Conservation (phyloP, 2,329 filamentous ascomycete genomes). For the Alternaria ventricosa region DNA sequence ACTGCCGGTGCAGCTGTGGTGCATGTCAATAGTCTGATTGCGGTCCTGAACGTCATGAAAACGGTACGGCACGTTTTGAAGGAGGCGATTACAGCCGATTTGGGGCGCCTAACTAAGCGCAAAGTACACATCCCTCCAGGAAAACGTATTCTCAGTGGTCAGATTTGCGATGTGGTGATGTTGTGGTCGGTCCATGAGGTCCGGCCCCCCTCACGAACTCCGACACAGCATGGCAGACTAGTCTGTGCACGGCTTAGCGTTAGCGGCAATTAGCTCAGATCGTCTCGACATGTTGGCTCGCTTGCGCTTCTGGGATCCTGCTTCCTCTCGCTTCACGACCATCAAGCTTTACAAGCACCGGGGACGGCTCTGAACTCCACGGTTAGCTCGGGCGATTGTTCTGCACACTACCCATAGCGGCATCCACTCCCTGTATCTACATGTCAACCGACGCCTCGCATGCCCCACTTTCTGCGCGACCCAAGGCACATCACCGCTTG, state of each 20-base stretch:
- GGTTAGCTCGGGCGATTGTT: constrained; percentile 7
- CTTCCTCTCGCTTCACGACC: background rate
- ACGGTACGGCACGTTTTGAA: background rate
- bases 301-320: constrained; percentile 20
- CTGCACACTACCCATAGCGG: constrained; percentile 16
- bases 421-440: constrained; percentile 9
- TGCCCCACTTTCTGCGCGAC: constrained; percentile 20
- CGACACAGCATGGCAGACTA: constrained; percentile 24
- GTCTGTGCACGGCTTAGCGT: constrained; percentile 14
- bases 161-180: constrained; percentile 17
- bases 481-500: constrained; percentile 21
- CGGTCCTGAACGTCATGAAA: constrained; percentile 13
- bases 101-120: background rate
- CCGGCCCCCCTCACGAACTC: constrained; percentile 38
- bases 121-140: background rate
- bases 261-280: constrained; percentile 19
- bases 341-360: constrained; percentile 7
- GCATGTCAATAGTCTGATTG: constrained; percentile 15
- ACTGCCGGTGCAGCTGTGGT: constrained; percentile 8
- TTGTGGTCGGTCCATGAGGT: constrained; percentile 21
- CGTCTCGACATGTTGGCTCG: constrained; percentile 7
- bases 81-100: background rate
- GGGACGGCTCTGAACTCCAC: constrained; percentile 17
- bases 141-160: constrained; percentile 16
- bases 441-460: constrained; percentile 16